Conservation (phyloP, 192 early-diverging fungal genomes). For the Podila minutissima region DNA sequence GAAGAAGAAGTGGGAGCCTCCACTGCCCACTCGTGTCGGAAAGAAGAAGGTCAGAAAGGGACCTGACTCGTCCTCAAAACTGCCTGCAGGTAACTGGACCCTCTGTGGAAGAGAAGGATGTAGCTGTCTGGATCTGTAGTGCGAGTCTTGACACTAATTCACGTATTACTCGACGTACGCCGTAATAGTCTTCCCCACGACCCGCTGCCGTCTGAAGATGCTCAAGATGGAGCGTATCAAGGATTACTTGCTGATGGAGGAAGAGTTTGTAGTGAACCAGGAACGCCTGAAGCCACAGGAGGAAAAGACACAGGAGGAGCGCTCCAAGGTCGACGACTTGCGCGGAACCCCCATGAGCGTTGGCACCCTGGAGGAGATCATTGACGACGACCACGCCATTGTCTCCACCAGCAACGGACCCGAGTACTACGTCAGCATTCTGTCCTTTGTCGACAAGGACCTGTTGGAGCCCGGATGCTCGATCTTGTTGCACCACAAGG, state of each 20-base stretch:
- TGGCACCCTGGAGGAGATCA: slow-evolving; percentile 97
- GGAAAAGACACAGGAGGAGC: slow-evolving; percentile 93
- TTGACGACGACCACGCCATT: slow-evolving; percentile 99
- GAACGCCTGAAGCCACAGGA: slow-evolving; percentile 97
- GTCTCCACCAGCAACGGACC: slow-evolving; percentile 91
- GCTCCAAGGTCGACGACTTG: slow-evolving; percentile 93
- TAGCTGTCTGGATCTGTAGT: background rate
- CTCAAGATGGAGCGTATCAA: slow-evolving; percentile 98
- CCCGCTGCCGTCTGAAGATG: slow-evolving; percentile 96
- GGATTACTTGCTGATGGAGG: slow-evolving; percentile 98
- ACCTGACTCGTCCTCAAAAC: slow-evolving; percentile 88
- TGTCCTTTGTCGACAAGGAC: slow-evolving; percentile 99
- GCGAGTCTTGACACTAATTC: background rate
- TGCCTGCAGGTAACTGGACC: slow-evolving; percentile 81
- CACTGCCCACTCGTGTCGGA: slow-evolving; percentile 97
- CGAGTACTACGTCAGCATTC: slow-evolving; percentile 97
- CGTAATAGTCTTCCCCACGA: slow-evolving; percentile 91
- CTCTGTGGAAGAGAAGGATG: background rate
- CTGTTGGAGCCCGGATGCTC: slow-evolving; percentile 97
- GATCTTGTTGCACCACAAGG: slow-evolving; percentile 93
- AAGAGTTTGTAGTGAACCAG: slow-evolving; percentile 99
- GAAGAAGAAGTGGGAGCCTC: slow-evolving; percentile 99
- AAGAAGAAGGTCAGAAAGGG: slow-evolving; percentile 96
- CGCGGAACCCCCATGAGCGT: slow-evolving; percentile 98
- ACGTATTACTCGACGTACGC: background rate